Evolutionary conservation across 306 rosid genomes (phyloP), one percentile per base, ranked within the genome.

Genomic region (Ochetophila trinervis): DNA sequence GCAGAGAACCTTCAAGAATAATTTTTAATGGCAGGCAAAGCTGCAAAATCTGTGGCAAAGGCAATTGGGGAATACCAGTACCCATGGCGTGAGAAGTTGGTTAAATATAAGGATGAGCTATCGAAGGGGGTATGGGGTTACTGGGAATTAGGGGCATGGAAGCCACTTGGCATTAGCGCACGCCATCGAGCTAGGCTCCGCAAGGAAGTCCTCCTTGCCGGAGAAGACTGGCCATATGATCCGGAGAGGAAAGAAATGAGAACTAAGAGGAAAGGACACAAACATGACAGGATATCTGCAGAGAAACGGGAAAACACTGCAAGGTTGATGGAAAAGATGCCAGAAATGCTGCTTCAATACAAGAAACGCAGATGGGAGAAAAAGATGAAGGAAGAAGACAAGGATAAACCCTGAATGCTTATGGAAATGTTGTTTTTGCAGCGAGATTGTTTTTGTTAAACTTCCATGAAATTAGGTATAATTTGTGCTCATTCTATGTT

Each of bases 351-450:
- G 75, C 78, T 80, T 47, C 85, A 81, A 24, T 80, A 74, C 84
- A 91, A 88, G 90, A 91, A 86, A 84, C 95, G 88, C 62, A 77
- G 55, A 76, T 86, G 97, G 97, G 90, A 76, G 81, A 88, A 88
- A 87, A 88, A 85, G 95, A 91, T 91, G 96, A 88, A 91, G 83
- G 96, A 88, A 71, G 97, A 88, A 77, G 91, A 88, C 78, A 91
- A 91, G 85, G 67, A 27, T 47, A 88, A 85, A 36, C 50, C 14
- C 45, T 82, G 66, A 74, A 67, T 49, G 34, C 35, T 1, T 56
- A 10, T 40, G 55, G 30, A 20, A 57, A 10, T 22, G 20, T 17
- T 13, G 7, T 63, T 50, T n/a, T 22, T 67, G 22, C 16, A 19
- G 24, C 32, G 58, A 68, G 55, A 11, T 47, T 14, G 36, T 42